Base-by-base conservation (phyloP, 768 basidiomycete genomes). In the Tulasnella sp. region DNA sequence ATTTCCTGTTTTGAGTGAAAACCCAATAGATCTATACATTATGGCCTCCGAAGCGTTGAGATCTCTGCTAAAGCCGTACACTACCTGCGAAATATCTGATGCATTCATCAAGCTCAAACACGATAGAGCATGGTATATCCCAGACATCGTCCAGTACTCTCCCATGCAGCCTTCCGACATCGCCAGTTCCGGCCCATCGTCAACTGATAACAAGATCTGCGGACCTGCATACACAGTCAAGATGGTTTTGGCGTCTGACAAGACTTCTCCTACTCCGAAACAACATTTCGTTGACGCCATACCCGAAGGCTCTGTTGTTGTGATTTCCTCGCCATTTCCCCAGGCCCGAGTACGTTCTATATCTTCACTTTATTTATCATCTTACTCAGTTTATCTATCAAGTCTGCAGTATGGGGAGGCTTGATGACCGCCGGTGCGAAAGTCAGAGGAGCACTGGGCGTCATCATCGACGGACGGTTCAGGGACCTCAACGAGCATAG, bases 341-440 rank as follows among this genome's bases (percentile, higher is more conserved):
- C 34, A 38, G 15, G 34, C 7, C 73, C 77, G 63, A 74, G 91
- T 93, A 67, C 67, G 72, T 70, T 8, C 47, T n/a, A 5, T 7
- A 21, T 7, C 7, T n/a, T 29, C 51, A 44, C 15, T 38, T 51
- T 49, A n/a, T 34, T 48, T 54, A 49, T 43, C 2, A 21, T 54
- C 45, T 4, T 34, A 26, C 38, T 10, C 19, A 21, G 44, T 26
- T 17, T 43, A 34, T 51, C n/a, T 58, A 73, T 77, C 26, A 85
- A 85, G 70, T 86, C 83, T 65, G 89, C 90, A 3, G 87, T 91
- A 4, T 95, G 92, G 92, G 91, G 92, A 23, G 91, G 92, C 19
- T 80, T 72, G 21, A 90, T 92, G 90, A 83, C 88, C 10, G 86
- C 88, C 0, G 88, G 88, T 21, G 91, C 91, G 1, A 79, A 82